Evolutionary conservation across 371 early-diverging fungal genomes (phyloP).

Genomic region (Apophysomyces elegans): DNA sequence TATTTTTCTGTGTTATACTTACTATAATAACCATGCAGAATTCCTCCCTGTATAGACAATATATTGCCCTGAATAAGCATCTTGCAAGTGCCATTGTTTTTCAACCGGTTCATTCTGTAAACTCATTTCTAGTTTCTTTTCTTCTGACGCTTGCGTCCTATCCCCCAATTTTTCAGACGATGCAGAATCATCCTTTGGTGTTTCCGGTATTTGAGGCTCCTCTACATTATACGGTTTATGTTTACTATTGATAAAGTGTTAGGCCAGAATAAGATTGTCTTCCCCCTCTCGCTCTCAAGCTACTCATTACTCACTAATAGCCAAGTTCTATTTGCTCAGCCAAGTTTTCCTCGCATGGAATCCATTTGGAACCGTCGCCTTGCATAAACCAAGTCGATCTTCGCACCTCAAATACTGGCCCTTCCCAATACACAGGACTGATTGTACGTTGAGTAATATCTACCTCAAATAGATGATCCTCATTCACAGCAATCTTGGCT

Average conservation of each 20-base stretch:
- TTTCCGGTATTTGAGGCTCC: constrained; percentile 6
- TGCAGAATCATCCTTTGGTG: constrained; percentile 7
- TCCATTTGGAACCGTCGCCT: constrained; percentile 62
- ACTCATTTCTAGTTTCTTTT: constrained; percentile 37
- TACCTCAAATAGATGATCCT: constrained; percentile 82
- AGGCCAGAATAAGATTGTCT: not conserved
- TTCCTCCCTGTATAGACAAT: constrained; percentile 68
- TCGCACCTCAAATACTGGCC: constrained; percentile 79
- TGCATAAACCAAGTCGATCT: constrained; percentile 85
- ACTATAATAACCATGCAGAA: constrained; percentile 73
- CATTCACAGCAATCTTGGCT: constrained; percentile 61
- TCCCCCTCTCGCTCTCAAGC: not conserved
- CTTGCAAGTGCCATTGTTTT: constrained; percentile 73
- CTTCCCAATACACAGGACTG: constrained; percentile 84
- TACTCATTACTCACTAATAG: constrained; percentile 56
- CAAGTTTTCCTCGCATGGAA: constrained; percentile 83
- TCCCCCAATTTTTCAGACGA: not conserved
- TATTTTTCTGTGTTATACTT: constrained; percentile 17
- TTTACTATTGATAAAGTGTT: constrained; percentile 1
- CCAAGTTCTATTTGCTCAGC: constrained; percentile 83
- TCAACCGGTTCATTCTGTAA: constrained; percentile 40
- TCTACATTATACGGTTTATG: constrained; percentile 13
- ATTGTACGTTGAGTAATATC: constrained; percentile 72
- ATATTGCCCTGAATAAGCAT: constrained; percentile 75
- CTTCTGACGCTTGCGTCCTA: constrained; percentile 27